Base-by-base conservation (phyloP, 352 stramenopile genomes). In the Thraustochytrium sp. region DNA sequence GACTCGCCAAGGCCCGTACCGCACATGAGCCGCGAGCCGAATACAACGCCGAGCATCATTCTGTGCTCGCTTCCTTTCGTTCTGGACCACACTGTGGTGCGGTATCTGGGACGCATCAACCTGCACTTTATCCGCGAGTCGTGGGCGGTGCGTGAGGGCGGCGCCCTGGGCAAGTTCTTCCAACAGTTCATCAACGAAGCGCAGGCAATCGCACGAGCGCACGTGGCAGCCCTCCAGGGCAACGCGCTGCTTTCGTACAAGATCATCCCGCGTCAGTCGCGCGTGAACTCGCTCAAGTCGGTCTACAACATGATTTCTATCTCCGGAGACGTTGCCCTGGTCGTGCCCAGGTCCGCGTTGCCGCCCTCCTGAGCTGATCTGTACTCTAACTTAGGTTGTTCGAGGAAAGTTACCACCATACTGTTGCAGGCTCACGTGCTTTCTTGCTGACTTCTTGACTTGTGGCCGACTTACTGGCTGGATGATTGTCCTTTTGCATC, bases 271-370 rank as follows among this genome's bases (percentile, higher is more conserved):
- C 94, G 94, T 68, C 91, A 95, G 85, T 94, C 91, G 9, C 94
- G 91, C 53, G 91, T 94, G 55, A 84, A 94, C 38, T 93, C 94
- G 62, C 91, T 92, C 54, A 95, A 95, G 84, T 91, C 94, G 84
- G 91, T 94, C 73, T 95, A 95, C 90, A 95, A 95, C 86, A 94
- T 95, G 91, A 94, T 95, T 63, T 94, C 90, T 75, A 93, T 95
- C 84, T 95, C 91, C 1, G 92, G 92, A 3, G 92, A 94, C 82
- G 90, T 91, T 9, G 91, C 93, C 34, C 93, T 85, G 36, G 26
- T 82, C 21, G 53, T 53, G n/a, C 51, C 59, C n/a, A n/a, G n/a
- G n/a, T n/a, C n/a, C n/a, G n/a, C n/a, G n/a, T n/a, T n/a, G n/a
- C n/a, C n/a, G n/a, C n/a, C n/a, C n/a, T n/a, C n/a, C n/a, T n/a